Base-by-base conservation (phyloP, 1,284 basidiomycete genomes). In the Phlebopus sp. region DNA sequence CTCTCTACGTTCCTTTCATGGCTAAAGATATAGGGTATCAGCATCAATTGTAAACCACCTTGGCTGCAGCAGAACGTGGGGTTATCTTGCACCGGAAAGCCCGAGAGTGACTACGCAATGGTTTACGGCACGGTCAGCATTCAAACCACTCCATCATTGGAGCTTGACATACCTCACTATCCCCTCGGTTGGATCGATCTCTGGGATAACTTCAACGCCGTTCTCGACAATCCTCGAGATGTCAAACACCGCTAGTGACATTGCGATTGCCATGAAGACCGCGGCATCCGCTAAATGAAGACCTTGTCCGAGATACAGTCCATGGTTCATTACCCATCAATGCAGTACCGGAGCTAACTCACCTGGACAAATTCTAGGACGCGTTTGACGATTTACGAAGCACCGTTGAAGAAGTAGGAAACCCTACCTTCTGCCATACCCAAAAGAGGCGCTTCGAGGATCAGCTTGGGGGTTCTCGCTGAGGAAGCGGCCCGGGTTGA, bases 401-500 rank as follows among this genome's bases (percentile, higher is more conserved):
- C 21, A 35, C 5, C n/a, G n/a, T n/a, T n/a, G n/a, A n/a, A n/a
- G n/a, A n/a, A n/a, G n/a, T n/a, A 11, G 6, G 8, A 17, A 5
- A 0, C 34, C 49, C 1, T 18, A 49, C 61, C 61, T 47, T 44
- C 60, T 51, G 0, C 60, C 59, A 6, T 39, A 62, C 9, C 54
- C 60, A 44, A 62, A 62, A 10, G 42, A 55, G 0, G 21, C 52
- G 0, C 8, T 46, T 1, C 51, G 48, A 0, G 59, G 60, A 27
- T 60, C 57, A 11, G 51, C 55, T 17, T 59, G 51, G 0, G 55
- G 49, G 0, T n/a, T 45, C 1, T 53, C 42, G 0, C 57, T 53
- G 0, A 66, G 50, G 45, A 58, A 63, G 15, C 58, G 48, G n/a
- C 62, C 64, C 5, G 61, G 64, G 2, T 41, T 25, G 29, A 63